These are phyloP conservation scores for Ilyonectria robusta DNA, from an alignment of 2,329 filamentous ascomycete genomes.

Conservation along the genomic window DNA sequence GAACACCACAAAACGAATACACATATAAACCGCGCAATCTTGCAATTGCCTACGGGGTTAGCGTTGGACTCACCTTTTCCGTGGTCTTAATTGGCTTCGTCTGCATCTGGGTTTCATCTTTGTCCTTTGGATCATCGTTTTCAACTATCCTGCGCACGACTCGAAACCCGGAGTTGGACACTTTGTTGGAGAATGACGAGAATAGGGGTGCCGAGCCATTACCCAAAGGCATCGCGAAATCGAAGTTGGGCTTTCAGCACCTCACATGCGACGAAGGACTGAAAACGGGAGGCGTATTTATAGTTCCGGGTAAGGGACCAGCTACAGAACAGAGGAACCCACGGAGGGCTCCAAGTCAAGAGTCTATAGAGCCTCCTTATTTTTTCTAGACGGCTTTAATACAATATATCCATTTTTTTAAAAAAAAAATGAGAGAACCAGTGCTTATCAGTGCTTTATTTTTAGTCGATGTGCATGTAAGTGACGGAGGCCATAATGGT, in stretches of 20 bases:
- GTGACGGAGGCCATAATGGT: too few relatives aligned
- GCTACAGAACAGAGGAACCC: neutral
- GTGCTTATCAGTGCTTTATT: too few relatives aligned
- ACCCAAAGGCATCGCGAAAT: neutral
- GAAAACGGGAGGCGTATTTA: neutral
- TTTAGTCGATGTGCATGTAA: too few relatives aligned
- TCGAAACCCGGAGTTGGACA: constrained; percentile 16
- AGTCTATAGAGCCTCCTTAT: neutral
- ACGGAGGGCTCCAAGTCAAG: neutral
- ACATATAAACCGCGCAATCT: constrained; percentile 27
- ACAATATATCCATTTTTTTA: too few relatives aligned
- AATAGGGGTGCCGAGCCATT: constrained; percentile 22
- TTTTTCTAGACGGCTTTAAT: neutral
- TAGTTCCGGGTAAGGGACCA: neutral
- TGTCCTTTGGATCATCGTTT: constrained; percentile 16
- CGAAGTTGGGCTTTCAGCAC: neutral
- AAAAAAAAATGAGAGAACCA: too few relatives aligned
- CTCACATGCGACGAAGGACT: neutral
- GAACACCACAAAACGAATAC: constrained; percentile 5
- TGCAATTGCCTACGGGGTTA: constrained; percentile 19
- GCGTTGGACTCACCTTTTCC: fast-evolving
- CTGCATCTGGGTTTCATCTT: constrained; percentile 8
- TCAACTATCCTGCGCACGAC: constrained; percentile 30
- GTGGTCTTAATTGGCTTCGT: neutral
- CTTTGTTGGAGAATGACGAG: neutral